These are phyloP conservation scores for Candida maesae DNA, from an alignment of 805 yeast species.

Conservation along the genomic window DNA sequence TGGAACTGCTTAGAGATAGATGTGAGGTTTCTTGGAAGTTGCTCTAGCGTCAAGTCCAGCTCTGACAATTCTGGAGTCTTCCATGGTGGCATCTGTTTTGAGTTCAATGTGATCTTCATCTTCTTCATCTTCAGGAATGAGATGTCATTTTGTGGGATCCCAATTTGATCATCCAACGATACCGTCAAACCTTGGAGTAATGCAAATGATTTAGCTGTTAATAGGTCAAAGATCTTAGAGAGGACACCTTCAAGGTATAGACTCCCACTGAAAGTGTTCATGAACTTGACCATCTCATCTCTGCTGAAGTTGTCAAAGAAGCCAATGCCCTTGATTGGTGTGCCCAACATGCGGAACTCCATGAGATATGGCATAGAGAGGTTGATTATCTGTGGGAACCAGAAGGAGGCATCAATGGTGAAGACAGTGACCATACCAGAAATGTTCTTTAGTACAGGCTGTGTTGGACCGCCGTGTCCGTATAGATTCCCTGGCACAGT, in stretches of 20 bases:
- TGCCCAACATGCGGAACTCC: not conserved
- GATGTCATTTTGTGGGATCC: not conserved
- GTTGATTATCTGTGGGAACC: conserved; percentile 1
- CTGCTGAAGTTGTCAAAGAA: not conserved
- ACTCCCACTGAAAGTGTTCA: not conserved
- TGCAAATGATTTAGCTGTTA: not conserved
- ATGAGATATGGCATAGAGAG: not conserved
- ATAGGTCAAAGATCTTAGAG: not conserved
- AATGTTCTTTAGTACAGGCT: not conserved
- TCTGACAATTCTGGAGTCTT: not conserved
- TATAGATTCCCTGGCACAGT: not conserved
- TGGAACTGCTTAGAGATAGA: not conserved
- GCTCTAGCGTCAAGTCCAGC: not conserved
- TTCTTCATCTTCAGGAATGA: not conserved
- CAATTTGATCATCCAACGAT: not conserved
- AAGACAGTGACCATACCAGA: not conserved
- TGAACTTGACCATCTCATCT: not conserved
- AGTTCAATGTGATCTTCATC: not conserved
- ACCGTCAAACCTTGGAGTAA: not conserved
- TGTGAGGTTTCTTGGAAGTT: not conserved
- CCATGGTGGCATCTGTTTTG: not conserved
- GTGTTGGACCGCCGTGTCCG: not conserved
- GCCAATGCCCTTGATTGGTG: not conserved
- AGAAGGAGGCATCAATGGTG: not conserved
- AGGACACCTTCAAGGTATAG: not conserved